phyloP scores from a whole-genome alignment of 208 protist genomes.

The Crithidia thermophila region DNA sequence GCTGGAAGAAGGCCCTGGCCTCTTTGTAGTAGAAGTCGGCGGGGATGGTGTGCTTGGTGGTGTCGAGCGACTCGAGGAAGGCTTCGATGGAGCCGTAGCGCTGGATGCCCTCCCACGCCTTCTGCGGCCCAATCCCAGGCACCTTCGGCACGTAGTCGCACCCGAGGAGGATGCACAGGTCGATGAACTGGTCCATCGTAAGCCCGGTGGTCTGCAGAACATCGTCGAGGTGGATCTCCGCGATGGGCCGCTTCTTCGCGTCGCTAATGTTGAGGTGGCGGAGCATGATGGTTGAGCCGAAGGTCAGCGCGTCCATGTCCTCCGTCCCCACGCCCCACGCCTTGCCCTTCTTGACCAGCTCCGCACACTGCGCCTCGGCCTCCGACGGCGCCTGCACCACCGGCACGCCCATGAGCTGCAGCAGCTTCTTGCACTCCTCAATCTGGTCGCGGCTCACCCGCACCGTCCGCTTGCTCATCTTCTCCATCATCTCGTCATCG shows the following conservation, averaged over 20 bases:
- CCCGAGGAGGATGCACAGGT: slow-evolving; percentile 99
- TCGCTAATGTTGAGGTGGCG: slow-evolving; percentile 97
- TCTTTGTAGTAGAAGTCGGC: slow-evolving; percentile 90
- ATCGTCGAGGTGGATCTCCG: slow-evolving; percentile 93
- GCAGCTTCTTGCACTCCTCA: slow-evolving; percentile 98
- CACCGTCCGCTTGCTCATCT: slow-evolving; percentile 95
- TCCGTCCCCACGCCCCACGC: slow-evolving; percentile 98
- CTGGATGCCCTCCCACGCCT: slow-evolving; percentile 95
- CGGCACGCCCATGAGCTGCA: slow-evolving; percentile 99
- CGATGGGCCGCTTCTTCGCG: slow-evolving; percentile 96
- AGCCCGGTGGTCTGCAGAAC: slow-evolving; percentile 83
- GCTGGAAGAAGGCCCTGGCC: slow-evolving; percentile 92
- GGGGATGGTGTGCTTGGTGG: slow-evolving; percentile 79
- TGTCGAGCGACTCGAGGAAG: slow-evolving; percentile 94
- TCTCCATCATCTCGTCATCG: slow-evolving; percentile 93
- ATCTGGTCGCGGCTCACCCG: slow-evolving; percentile 96
- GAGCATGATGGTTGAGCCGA: slow-evolving; percentile 96
- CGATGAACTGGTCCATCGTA: slow-evolving; percentile 97
- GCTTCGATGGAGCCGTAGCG: slow-evolving; percentile 96
- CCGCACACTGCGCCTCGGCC: slow-evolving; percentile 99
- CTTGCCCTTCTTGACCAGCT: slow-evolving; percentile 93
- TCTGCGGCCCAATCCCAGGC: slow-evolving; percentile 97
- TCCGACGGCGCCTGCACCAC: slow-evolving; percentile 97
- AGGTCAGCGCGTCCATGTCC: slow-evolving; percentile 99
- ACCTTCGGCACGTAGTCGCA: slow-evolving; percentile 99